Evolutionary conservation across 2,329 filamentous ascomycete genomes (phyloP), one percentile per base, ranked within the genome.

Genomic region (Penicillium sp.): DNA sequence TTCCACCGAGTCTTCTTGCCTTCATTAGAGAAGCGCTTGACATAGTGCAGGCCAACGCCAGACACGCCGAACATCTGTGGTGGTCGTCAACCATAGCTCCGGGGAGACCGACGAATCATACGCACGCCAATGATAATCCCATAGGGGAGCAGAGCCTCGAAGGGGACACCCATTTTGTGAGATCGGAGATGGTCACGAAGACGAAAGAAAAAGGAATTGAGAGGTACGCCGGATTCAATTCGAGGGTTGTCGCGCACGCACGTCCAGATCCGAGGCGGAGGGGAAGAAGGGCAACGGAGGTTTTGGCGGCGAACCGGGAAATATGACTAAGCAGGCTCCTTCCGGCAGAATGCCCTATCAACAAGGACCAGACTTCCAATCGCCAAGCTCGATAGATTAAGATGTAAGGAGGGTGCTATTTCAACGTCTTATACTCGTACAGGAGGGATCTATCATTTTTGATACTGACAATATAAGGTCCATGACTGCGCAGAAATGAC

Each of bases 141-240:
- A 60, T 80, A 81, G 32, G 78, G 78, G 54, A 82, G 58, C 50
- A 82, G 64, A 50, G 78, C 73, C 67, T 82, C 79, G 61, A 82
- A 82, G 30, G 79, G 79, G 46, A 82, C 75, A 64, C 76, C 77
- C 79, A 80, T 80, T 49, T 48, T 51, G 49, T 39, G 31, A 15
- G 35, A 31, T 43, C 31, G 40, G 29, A 29, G 35, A 25, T 22
- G 23, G 8, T 16, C 35, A 23, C 27, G 20, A 22, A 29, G 22
- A 18, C 14, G 17, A 23, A 26, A 14, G 15, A 23, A 17, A 16
- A 16, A 18, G 29, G 29, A 16, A 9, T 14, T n/a, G 6, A 26
- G 32, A 11, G 9, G 25, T 27, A 5, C n/a, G n/a, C n/a, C n/a
- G n/a, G n/a, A n/a, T 5, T 27, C 33, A 32, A 44, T 35, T 46